Base-by-base conservation (phyloP, 805 yeast species). In the Saccharomycopsis oosterbeekiorum region DNA sequence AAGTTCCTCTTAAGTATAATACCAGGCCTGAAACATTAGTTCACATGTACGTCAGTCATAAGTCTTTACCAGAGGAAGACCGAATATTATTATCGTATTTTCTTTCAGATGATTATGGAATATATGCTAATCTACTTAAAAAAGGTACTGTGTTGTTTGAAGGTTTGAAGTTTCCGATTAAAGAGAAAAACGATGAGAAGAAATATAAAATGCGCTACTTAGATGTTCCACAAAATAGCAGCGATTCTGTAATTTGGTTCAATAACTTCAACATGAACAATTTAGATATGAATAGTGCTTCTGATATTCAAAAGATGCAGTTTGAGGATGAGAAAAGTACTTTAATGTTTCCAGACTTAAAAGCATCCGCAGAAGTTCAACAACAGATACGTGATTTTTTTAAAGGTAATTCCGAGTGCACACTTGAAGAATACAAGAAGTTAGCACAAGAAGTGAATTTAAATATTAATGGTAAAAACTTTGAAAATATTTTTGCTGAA, bases 1-100 rank as follows among this genome's bases (percentile, higher is more conserved):
- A 57, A 40, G 37, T 60, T 26, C 63, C 63, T 14, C 54, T 60
- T 50, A 53, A 26, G 10, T 60, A 60, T 29, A 60, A 60, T 21
- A 50, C 56, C 10, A 40, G 39, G 43, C 51, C 59, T 50, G 36
- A 26, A 34, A 60, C 40, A 14, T 43, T 59, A 12, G 41, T 53
- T 47, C 53, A 47, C 26, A 47, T 47, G 53, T 47, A 47, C 29
- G 55, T 36, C 19, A 36, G 55, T 12, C 58, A 51, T 11, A 55
- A 50, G 34, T 43, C 54, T 4, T 55, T 59, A 43, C 61, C 61
- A 2, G 37, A 54, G 12, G 58, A 42, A 43, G 9, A 34, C 14
- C 51, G 55, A 10, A 29, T 59, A 24, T 41, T 59, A 24, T 51
- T 54, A 26, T 51, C 61, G 4, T 54, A 54, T 19, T 42, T 59